Evolutionary conservation across 495 filamentous ascomycete species (phyloP), one percentile per base, ranked within the genome.

Genomic region (Lasiosphaeria miniovina): DNA sequence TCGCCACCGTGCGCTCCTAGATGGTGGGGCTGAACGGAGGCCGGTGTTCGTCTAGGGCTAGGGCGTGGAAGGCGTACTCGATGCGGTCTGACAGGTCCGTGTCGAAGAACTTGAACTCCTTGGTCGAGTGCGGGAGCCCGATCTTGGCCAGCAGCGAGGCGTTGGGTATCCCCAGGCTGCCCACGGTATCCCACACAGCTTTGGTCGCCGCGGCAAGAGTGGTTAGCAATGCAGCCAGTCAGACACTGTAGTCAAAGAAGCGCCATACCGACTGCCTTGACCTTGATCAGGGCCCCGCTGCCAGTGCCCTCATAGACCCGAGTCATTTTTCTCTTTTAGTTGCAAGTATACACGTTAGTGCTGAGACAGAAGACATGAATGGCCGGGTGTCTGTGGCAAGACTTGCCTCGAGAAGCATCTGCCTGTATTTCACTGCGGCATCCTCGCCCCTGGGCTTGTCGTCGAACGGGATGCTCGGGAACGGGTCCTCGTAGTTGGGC

Each of bases 11-110:
- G 7, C 71, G 65, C 61, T 81, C 77, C 88, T 85, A 90, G 0
- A 91, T 63, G 4, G 86, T 81, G 10, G 88, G 88, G 5, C 81
- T 76, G 59, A 89, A 91, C 2, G 84, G 79, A 6, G 74, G 70
- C 10, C 88, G 83, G 43, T 80, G 74, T 69, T 91, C 88, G 61
- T 91, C 87, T 2, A 91, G 74, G 0, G 87, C 87, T n/a, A 91
- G 75, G 3, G 88, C 88, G 61, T 91, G 88, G 61, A 90, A 90
- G 8, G 84, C 88, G 64, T 89, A 80, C 57, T 88, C 82, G 11
- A 90, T 81, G 53, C 73, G 72, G 57, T 81, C 75, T 4, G 78
- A 78, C 0, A 88, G 68, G 17, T 72, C 73, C 12, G 84, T 87
- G 65, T 89, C 81, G 70, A 84, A 82, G 72, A 88, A 87, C 31